These are phyloP conservation scores for Curvularia lunata DNA, from an alignment of 2,329 filamentous ascomycete genomes.

Conservation along the genomic window DNA sequence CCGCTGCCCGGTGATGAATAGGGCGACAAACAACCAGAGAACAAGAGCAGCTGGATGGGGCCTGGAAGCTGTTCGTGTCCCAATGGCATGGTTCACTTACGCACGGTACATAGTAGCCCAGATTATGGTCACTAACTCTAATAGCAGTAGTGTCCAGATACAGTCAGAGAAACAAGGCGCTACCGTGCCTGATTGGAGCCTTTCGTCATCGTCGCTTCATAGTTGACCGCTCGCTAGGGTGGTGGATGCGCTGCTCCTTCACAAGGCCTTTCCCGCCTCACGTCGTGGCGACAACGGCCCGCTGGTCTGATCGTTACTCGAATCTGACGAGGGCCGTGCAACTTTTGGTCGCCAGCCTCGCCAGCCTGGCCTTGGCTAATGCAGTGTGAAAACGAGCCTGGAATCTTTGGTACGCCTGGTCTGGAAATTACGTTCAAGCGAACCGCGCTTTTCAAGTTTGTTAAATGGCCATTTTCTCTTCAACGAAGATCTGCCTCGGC, in stretches of 20 bases:
- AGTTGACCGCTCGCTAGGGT: constrained; percentile 8
- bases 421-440: constrained; percentile 10
- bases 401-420: constrained; percentile 9
- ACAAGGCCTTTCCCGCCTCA: constrained; percentile 32
- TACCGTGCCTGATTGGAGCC: constrained; percentile 10
- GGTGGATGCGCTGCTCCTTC: constrained; percentile 16
- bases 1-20: constrained; percentile 18
- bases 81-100: constrained; percentile 18
- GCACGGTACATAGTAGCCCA: constrained; percentile 10
- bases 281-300: constrained; percentile 31
- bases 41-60: background rate
- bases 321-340: constrained; percentile 20
- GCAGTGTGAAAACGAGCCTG: constrained; percentile 6
- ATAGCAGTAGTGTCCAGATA: constrained; percentile 5
- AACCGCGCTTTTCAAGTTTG: constrained; percentile 4
- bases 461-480: background rate
- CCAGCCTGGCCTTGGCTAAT: constrained; percentile 18
- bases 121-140: constrained; percentile 14
- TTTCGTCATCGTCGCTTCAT: constrained; percentile 15
- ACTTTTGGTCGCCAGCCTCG: constrained; percentile 20
- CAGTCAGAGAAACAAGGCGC: constrained; percentile 7
- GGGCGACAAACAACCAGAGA: constrained; percentile 7
- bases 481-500: constrained; percentile 5
- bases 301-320: constrained; percentile 29
- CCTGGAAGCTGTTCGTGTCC: constrained; percentile 14